A percentile compares a stretch with the other conserved stretches of the same genome.
phyloP scores from a whole-genome alignment of 1,284 basidiomycete genomes.

The Tilletia horrida region DNA sequence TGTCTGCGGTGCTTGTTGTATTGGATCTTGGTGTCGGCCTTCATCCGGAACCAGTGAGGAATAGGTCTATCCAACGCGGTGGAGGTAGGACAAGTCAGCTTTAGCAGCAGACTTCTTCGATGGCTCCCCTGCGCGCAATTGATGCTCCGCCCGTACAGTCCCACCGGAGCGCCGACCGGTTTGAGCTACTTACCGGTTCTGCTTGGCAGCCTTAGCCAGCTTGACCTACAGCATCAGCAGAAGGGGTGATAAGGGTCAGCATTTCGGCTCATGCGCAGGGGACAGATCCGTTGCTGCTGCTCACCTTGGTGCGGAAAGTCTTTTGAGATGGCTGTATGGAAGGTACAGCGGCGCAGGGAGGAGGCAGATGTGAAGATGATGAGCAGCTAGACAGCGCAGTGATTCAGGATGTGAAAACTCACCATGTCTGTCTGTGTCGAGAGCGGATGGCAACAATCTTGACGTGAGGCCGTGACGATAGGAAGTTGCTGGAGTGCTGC shows the following conservation, averaged over 20 bases:
- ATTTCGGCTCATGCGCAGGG: neutral
- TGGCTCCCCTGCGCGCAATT: neutral
- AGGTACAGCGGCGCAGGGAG: neutral
- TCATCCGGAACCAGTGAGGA: constrained; percentile 96
- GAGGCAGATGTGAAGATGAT: neutral
- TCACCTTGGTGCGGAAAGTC: constrained; percentile 82
- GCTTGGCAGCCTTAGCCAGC: constrained; percentile 89
- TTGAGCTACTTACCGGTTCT: constrained; percentile 72
- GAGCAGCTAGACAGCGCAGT: neutral
- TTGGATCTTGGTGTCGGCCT: constrained; percentile 93
- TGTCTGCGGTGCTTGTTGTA: constrained; percentile 58
- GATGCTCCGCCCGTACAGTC: neutral
- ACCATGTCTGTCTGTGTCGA: constrained; percentile 17
- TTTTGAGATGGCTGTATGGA: constrained; percentile 81
- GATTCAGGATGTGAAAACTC: neutral
- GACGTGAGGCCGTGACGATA: neutral
- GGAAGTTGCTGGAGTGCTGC: too few relatives aligned
- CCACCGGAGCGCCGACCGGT: neutral
- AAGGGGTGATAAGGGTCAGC: neutral
- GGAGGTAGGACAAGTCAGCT: neutral
- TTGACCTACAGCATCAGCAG: constrained; percentile 60
- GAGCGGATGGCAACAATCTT: neutral
- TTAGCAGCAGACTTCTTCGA: constrained; percentile 15
- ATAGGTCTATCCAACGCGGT: constrained; percentile 74
- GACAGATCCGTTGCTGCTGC: neutral